These are phyloP conservation scores for Colletotrichum magnum DNA, from an alignment of 2,329 filamentous ascomycete genomes.

Conservation along the genomic window DNA sequence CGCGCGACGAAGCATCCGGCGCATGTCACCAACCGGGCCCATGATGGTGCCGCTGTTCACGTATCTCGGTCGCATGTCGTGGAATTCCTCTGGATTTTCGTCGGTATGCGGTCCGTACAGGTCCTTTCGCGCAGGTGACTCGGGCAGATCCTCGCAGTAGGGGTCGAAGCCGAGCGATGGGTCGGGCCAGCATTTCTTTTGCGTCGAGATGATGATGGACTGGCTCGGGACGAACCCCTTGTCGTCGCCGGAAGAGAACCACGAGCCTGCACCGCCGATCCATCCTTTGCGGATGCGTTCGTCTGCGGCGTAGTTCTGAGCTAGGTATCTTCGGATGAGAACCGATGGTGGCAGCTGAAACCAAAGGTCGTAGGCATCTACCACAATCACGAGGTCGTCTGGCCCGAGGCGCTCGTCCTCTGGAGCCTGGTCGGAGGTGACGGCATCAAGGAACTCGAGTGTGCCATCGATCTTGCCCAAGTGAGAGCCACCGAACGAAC, in stretches of 20 bases:
- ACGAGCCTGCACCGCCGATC: constrained; percentile 16
- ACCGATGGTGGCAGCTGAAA: constrained; percentile 56
- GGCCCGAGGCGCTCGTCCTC: constrained; percentile 32
- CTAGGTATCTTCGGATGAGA: constrained; percentile 52
- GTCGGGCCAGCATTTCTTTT: constrained; percentile 46
- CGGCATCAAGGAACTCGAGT: constrained; percentile 45
- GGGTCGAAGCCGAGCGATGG: constrained; percentile 40
- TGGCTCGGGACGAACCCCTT: constrained; percentile 45
- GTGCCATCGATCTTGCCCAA: constrained; percentile 47
- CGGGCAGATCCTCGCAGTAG: constrained; percentile 45
- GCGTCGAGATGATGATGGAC: constrained; percentile 44
- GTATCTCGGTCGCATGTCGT: constrained; percentile 46
- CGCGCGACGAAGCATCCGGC: constrained; percentile 42
- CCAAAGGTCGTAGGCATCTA: constrained; percentile 57
- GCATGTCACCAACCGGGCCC: constrained; percentile 47
- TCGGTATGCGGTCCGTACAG: constrained; percentile 45
- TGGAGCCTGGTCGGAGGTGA: constrained; percentile 28
- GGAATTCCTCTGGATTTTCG: constrained; percentile 34
- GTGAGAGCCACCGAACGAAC: constrained; percentile 45
- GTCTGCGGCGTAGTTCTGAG: constrained; percentile 52
- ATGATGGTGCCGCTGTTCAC: constrained; percentile 50
- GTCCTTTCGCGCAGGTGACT: constrained; percentile 43
- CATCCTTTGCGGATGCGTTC: constrained; percentile 47
- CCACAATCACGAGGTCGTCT: constrained; percentile 52
- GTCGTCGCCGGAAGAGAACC: constrained; percentile 5